Conservation (phyloP, 148 eudicot species). For the Amaranthus palmeri region DNA sequence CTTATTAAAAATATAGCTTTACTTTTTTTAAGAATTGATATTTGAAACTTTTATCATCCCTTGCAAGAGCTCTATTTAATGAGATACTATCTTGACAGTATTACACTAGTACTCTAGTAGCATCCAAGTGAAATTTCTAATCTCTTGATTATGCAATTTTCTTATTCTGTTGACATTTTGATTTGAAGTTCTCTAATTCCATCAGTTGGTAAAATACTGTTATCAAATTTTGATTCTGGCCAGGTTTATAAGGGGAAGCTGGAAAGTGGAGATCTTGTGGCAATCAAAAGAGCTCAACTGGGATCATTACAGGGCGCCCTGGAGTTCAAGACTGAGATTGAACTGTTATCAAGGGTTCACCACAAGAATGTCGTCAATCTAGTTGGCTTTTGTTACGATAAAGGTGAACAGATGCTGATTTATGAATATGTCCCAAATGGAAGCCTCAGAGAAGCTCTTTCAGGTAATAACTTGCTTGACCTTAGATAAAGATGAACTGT, state of each 20-base stretch:
- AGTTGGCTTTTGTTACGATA: constrained; percentile 85
- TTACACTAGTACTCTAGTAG: not conserved
- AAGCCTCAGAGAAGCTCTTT: constrained; percentile 63
- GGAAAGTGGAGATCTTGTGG: constrained; percentile 56
- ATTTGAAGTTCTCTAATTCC: not conserved
- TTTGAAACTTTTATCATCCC: not conserved
- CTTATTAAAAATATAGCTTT: too few species aligned
- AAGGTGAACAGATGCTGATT: constrained; percentile 81
- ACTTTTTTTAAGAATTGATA: not conserved
- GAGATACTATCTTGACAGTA: not conserved
- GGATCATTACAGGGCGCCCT: constrained; percentile 82
- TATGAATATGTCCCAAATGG: constrained; percentile 89
- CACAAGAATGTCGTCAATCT: constrained; percentile 85
- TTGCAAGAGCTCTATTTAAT: not conserved
- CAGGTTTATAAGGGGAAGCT: constrained; percentile 85
- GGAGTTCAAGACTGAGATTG: constrained; percentile 94
- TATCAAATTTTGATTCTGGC: not conserved
- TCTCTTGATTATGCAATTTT: not conserved
- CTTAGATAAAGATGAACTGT: not conserved
- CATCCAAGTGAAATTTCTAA: too few species aligned
- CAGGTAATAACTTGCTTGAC: constrained; percentile 38
- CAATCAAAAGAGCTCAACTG: constrained; percentile 75
- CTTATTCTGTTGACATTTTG: not conserved
- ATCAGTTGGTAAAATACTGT: not conserved
- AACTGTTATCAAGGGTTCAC: constrained; percentile 91